These are phyloP conservation scores for Quambalaria eucalypti DNA, from an alignment of 1,284 basidiomycete species.

Conservation along the genomic window DNA sequence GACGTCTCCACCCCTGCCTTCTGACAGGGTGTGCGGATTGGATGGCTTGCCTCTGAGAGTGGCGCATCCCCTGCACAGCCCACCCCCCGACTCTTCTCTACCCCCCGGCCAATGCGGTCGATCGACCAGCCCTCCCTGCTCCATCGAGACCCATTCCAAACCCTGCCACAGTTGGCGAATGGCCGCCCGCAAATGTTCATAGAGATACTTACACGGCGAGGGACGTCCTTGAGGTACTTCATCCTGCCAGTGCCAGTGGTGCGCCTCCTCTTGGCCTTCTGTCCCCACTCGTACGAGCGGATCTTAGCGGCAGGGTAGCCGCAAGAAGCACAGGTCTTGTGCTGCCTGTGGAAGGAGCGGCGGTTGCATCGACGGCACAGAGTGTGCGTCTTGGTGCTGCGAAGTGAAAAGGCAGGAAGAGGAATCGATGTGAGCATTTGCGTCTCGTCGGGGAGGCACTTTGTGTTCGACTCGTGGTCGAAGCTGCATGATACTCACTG, in stretches of 20 bases:
- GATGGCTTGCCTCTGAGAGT: no score
- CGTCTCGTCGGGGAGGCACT: background rate
- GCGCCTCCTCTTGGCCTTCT: slow-evolving; percentile 98
- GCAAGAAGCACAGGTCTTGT: slow-evolving; percentile 92
- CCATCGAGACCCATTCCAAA: no score
- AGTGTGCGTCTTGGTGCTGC: slow-evolving; percentile 97
- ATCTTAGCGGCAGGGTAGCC: slow-evolving; percentile 93
- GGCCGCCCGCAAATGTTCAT: no score
- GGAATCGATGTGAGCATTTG: background rate
- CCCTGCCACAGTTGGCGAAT: no score
- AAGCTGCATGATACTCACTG: slow-evolving; percentile 35
- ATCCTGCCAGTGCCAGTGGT: slow-evolving; percentile 93
- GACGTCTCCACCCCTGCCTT: no score
- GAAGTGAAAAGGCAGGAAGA: slow-evolving; percentile 21
- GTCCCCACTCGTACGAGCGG: slow-evolving; percentile 93
- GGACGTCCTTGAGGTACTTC: slow-evolving; percentile 71
- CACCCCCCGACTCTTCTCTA: no score
- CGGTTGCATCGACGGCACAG: slow-evolving; percentile 70
- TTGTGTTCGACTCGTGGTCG: background rate
- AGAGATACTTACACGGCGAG: slow-evolving; percentile 18
- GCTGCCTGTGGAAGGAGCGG: slow-evolving; percentile 89
- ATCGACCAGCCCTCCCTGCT: no score
- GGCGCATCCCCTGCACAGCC: no score
- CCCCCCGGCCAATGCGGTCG: no score
- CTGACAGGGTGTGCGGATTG: no score